phyloP scores from a whole-genome alignment of 78 protist species.

The Diacronema lutheri region DNA sequence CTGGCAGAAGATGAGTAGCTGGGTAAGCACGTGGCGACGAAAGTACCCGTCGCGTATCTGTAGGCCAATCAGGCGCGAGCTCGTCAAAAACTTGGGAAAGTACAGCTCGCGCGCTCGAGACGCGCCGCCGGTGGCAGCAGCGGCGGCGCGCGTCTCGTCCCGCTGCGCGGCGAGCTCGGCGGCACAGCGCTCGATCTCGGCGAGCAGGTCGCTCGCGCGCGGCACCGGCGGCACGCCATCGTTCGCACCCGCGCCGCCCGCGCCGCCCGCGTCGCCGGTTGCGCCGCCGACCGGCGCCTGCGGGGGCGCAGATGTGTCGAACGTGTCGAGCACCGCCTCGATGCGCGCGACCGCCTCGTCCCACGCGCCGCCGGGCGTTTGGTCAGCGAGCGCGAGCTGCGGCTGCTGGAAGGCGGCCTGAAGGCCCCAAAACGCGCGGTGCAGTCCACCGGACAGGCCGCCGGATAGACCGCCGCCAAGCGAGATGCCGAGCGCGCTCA shows the following conservation, averaged over 20 bases:
- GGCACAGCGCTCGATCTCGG: too few species aligned
- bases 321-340: neutral
- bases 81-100: constrained; percentile 22
- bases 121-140: too few species aligned
- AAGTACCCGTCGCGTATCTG: constrained; percentile 22
- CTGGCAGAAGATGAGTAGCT: too few species aligned
- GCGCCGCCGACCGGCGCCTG: too few species aligned
- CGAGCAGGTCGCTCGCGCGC: neutral
- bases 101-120: neutral
- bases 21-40: constrained; percentile 12
- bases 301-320: too few species aligned
- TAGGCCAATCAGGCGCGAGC: neutral
- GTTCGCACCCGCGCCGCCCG: neutral
- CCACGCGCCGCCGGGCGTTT: too few species aligned
- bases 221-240: neutral
- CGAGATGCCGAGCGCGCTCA: too few species aligned
- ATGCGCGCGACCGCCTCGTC: neutral
- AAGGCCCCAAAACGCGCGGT: neutral
- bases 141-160: neutral
- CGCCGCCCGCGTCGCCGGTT: neutral
- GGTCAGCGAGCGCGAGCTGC: neutral
- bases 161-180: neutral
- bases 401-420: neutral
- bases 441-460: neutral
- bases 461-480: too few species aligned